Percentiles rank a stretch among this genome's conserved stretches.
These are phyloP conservation scores for Salicornia ramosissima DNA, from an alignment of 148 eudicot genomes.

Conservation along the genomic window DNA sequence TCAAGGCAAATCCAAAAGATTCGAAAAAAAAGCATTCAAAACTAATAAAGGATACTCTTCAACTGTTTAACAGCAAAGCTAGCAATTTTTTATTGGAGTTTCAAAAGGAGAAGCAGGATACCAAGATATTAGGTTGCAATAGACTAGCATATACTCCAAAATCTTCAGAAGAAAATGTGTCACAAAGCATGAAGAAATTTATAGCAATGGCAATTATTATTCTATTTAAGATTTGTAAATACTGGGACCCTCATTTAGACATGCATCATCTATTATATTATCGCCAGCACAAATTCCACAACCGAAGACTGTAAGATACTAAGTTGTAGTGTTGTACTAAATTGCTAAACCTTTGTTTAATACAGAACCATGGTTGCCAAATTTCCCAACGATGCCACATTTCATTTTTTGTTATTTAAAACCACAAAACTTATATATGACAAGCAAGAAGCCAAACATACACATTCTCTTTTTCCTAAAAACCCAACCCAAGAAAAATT, in stretches of 20 bases:
- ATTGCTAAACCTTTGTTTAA: no score
- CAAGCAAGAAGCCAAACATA: not conserved
- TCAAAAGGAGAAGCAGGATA: not conserved
- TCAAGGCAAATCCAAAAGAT: slow-evolving; percentile 4
- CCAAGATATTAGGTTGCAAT: not conserved
- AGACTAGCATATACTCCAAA: not conserved
- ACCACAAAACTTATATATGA: not conserved
- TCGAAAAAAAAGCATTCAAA: no score
- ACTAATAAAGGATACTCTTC: no score
- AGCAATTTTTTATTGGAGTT: not conserved
- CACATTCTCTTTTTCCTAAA: not conserved
- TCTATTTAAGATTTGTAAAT: no score
- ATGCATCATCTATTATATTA: no score
- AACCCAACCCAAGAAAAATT: not conserved
- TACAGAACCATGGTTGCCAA: no score
- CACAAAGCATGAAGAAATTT: not conserved
- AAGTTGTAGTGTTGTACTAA: no score
- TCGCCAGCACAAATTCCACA: no score
- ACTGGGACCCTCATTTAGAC: no score
- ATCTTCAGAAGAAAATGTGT: not conserved
- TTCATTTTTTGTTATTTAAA: not conserved
- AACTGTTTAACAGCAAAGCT: not conserved
- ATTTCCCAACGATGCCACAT: not conserved
- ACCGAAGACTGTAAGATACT: no score
- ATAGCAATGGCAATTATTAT: not conserved